Base-by-base conservation (phyloP, 257 asterid species). In the Voacanga thouarsii region DNA sequence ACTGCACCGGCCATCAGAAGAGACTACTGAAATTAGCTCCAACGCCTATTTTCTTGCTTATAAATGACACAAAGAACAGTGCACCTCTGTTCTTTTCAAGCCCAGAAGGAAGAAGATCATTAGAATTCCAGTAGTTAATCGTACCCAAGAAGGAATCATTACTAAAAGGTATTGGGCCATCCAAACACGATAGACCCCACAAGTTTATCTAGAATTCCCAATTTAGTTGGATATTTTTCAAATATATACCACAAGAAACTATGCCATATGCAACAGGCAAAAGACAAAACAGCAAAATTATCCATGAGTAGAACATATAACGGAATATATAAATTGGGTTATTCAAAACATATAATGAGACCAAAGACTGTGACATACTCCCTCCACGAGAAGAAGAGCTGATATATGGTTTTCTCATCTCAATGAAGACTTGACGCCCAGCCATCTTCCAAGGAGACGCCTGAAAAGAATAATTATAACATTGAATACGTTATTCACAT, bases 371-470 rank as follows among this genome's bases (percentile, higher is more conserved):
- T 70, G 39, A 84, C 94, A 56, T 92, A 93, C 96, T 88, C 80
- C 93, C 94, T 81, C 96, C 94, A 75, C 92, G 94, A 66, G 94
- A 79, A 78, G 87, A 68, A 55, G 86, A 84, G 81, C 78, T 39
- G 53, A 37, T 74, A 82, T 80, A 86, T 28, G 89, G 80, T 86
- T 92, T 87, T 83, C 92, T 92, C 85, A 88, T 91, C 87, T 92
- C 98, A 66, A 94, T 85, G 81, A 89, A 90, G 66, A 89, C 97
- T 84, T 78, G 89, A 81, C 88, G 87, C 79, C 96, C 97, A 67
- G 76, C 90, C 75, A 92, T 76, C 74, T 87, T 87, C 82, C 92
- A 79, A 24, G 97, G 97, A 64, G 96, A 94, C 72, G 96, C 96
- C 98, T 94, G 77, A 43, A 76, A 57, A 72, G 15, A 49, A 72